Percentiles rank a stretch among this genome's conserved stretches.
Conservation (phyloP, 2,329 filamentous ascomycete genomes). For the Anthostomella pinea region DNA sequence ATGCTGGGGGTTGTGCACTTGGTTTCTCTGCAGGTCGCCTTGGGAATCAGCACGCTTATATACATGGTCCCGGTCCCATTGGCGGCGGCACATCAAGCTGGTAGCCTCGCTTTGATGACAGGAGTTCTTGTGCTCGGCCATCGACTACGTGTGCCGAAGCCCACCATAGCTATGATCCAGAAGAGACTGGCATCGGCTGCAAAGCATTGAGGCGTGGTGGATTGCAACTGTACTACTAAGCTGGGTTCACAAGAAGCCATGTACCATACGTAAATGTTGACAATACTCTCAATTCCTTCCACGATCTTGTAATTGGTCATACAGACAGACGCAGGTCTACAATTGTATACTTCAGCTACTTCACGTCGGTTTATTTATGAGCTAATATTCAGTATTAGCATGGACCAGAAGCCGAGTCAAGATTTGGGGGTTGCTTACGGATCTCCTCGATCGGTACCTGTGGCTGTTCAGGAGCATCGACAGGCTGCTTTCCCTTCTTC, state of each 20-base stretch:
- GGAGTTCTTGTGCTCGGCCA: conserved; percentile 78
- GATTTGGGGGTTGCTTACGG: conserved; percentile 10
- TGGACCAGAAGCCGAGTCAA: background rate
- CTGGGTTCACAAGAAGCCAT: conserved; percentile 11
- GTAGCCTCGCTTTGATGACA: conserved; percentile 79
- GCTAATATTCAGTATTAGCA: background rate
- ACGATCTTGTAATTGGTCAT: conserved; percentile 5
- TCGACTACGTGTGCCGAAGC: conserved; percentile 69
- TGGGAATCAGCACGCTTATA: conserved; percentile 87
- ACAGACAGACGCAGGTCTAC: no score
- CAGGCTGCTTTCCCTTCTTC: conserved; percentile 16
- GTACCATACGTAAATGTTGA: conserved; percentile 20
- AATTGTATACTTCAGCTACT: no score
- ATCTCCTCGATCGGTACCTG: conserved; percentile 20
- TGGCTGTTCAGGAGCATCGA: conserved; percentile 13
- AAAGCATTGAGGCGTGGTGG: conserved; percentile 13
- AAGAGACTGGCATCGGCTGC: conserved; percentile 37
- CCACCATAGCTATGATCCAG: conserved; percentile 59
- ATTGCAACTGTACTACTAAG: conserved; percentile 5
- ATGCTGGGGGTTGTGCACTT: conserved; percentile 80
- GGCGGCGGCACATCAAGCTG: conserved; percentile 90
- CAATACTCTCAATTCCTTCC: conserved; percentile 15
- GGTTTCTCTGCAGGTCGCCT: conserved; percentile 73
- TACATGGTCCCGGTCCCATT: conserved; percentile 90
- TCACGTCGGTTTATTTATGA: no score